Evolutionary conservation across 148 eudicot genomes (phyloP), one percentile per base, ranked within the genome.

Genomic region (Arctostaphylos glauca): DNA sequence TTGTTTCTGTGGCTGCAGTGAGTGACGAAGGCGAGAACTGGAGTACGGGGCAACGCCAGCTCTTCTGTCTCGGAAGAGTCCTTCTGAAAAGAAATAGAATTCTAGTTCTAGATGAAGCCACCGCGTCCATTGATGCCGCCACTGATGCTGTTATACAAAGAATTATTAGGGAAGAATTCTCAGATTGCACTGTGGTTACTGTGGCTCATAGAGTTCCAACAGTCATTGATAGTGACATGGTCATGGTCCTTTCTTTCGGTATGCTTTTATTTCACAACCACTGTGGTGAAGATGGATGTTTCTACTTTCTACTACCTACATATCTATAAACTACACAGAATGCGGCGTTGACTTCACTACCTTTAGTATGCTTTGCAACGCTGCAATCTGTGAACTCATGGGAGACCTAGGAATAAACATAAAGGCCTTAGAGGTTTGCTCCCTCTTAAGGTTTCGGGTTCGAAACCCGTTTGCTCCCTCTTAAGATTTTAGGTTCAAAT

Each of bases 161-260:
- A 67, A 91, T 89, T 46, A 91, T 93, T 7, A 70, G 92, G 76
- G 89, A 88, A 47, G 94, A 93, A 60, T 91, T 93, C 78, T 79
- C 90, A 4, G 80, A 87, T 8, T 93, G 94, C 80, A 93, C 92
- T 1, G 90, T 91, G 18, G 83, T 93, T 60, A 91, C 92, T 31
- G 91, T 93, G 5, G 96, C 96, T 50, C 96, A 93, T 84, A 86
- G 92, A 80, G 89, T 93, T 73, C 96, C 96, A 21, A 88, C 94
- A 5, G 92, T 93, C 3, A 87, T 90, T 25, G 95, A 91, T 77
- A 88, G 93, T 54, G 91, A 89, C 84, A 91, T 84, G 93, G 93
- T 90, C 80, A 87, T 91, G 93, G 90, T 92, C 81, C 90, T 94
- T 43, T 91, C 95, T 82, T 88, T 85, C 60, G 96, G 96, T 94